These are phyloP conservation scores for Rhizopogon vinicolor DNA, from an alignment of 768 basidiomycete genomes.

Conservation along the genomic window DNA sequence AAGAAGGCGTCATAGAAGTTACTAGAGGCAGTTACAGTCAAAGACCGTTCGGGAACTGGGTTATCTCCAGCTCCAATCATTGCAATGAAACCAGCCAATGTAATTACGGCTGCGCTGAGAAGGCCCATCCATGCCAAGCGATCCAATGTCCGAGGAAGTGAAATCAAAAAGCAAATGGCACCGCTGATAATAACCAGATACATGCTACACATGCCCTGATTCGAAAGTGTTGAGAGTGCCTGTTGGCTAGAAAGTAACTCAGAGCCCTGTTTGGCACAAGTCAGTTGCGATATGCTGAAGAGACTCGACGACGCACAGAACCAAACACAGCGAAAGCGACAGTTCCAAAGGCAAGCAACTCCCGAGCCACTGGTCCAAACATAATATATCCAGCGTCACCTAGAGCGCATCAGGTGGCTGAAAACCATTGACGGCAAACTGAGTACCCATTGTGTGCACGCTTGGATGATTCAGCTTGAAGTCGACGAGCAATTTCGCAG, in stretches of 20 bases:
- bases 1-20: conserved; percentile 46
- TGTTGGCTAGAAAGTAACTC: conserved; percentile 49
- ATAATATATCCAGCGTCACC: conserved; percentile 49
- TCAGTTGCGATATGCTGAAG: background rate
- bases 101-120: conserved; percentile 37
- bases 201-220: conserved; percentile 44
- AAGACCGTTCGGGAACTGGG: conserved; percentile 35
- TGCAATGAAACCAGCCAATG: conserved; percentile 40
- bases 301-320: conserved; percentile 20
- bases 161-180: conserved; percentile 34
- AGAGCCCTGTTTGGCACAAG: conserved; percentile 31
- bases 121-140: conserved; percentile 44
- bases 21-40: conserved; percentile 33
- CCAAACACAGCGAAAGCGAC: conserved; percentile 46
- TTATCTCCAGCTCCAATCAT: conserved; percentile 49
- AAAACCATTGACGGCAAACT: background rate
- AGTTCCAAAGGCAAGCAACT: conserved; percentile 41
- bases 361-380: conserved; percentile 43
- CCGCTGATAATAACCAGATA: conserved; percentile 44
- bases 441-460: conserved; percentile 49
- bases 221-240: conserved; percentile 43
- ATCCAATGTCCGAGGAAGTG: conserved; percentile 45
- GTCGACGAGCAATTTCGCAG: conserved; percentile 49
- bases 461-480: conserved; percentile 53
- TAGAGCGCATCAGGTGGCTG: conserved; percentile 10